Evolutionary conservation across 2,329 filamentous ascomycete species (phyloP), one percentile per base, ranked within the genome.

Genomic region (Pseudocercospora fijiensis): DNA sequence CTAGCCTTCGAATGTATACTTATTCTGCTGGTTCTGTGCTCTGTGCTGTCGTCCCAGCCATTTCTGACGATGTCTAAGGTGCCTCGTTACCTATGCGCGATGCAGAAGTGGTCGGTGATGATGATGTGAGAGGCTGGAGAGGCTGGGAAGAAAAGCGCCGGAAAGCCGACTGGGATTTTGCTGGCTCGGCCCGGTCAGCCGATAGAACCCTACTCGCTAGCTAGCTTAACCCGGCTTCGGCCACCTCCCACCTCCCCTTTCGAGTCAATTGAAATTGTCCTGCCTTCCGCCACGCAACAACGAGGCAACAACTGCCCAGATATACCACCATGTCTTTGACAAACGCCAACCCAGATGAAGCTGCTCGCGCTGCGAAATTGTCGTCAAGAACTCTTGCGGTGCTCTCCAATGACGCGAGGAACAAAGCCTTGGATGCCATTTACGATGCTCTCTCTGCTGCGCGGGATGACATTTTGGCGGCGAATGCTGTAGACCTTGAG

Each of bases 331-430:
- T 98, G 95, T 96, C 94, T 69, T 84, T 97, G 64, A 96, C 93
- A 56, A 93, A 91, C 77, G 91, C 90, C 60, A 89, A 89, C 30
- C 90, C 94, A 55, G 81, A 86, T 61, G 87, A 92, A 69, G 90
- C 90, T 58, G 94, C 94, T 41, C 84, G 83, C 72, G 85, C 88
- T 55, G 94, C 94, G 66, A 92, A 92, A 74, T 80, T 85, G 53
- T 91, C 94, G 16, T 96, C 95, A 30, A 90, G 92, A 75, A 85
- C 86, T 58, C 86, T 99, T 51, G 92, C 92, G 56, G 90, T 91
- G 1, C 86, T 98, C 56, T 85, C 92, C 3, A 86, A 86, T 43
- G 79, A 84, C 45, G 89, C 89, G 24, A 89, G 95, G 74, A 96
- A 98, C 80, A 86, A 88, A 63, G 94, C 95, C 55, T 83, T 99